These are phyloP conservation scores for Hericium erinaceus DNA, from an alignment of 768 basidiomycete genomes.

Conservation along the genomic window DNA sequence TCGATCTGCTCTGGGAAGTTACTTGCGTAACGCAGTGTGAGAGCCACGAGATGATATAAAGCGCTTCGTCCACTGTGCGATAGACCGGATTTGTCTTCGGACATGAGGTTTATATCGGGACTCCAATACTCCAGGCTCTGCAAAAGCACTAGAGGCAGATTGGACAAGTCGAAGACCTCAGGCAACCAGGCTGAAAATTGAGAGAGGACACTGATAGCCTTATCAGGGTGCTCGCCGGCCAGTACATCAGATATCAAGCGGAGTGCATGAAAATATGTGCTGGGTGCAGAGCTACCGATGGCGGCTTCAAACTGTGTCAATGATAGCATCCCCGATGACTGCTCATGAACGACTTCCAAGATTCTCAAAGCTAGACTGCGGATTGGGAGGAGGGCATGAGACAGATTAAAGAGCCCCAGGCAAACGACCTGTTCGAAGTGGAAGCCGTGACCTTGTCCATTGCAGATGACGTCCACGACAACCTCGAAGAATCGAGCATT, in stretches of 20 bases:
- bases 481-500: conserved; percentile 70
- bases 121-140: conserved; percentile 83
- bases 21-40: conserved; percentile 68
- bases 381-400: conserved; percentile 53
- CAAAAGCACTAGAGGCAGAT: conserved; percentile 51
- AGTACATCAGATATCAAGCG: conserved; percentile 68
- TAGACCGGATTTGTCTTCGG: conserved; percentile 44
- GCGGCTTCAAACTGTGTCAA: conserved; percentile 69
- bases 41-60: conserved; percentile 74
- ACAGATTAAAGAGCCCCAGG: conserved; percentile 77
- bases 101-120: conserved; percentile 60
- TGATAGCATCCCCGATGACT: conserved; percentile 53
- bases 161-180: conserved; percentile 43
- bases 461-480: conserved; percentile 59
- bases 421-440: conserved; percentile 68
- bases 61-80: conserved; percentile 53
- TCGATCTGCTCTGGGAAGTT: conserved; percentile 74
- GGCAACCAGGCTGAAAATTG: conserved; percentile 71
- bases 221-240: conserved; percentile 64
- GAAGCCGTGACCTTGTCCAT: conserved; percentile 44
- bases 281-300: conserved; percentile 60
- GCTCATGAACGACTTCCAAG: conserved; percentile 63
- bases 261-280: conserved; percentile 75
- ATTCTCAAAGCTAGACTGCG: conserved; percentile 74
- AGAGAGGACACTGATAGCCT: conserved; percentile 54